Percentiles rank a stretch among this genome's conserved stretches.
phyloP scores from a whole-genome alignment of 164 flowering plant genomes.

The Magnolia kwangsiensis region DNA sequence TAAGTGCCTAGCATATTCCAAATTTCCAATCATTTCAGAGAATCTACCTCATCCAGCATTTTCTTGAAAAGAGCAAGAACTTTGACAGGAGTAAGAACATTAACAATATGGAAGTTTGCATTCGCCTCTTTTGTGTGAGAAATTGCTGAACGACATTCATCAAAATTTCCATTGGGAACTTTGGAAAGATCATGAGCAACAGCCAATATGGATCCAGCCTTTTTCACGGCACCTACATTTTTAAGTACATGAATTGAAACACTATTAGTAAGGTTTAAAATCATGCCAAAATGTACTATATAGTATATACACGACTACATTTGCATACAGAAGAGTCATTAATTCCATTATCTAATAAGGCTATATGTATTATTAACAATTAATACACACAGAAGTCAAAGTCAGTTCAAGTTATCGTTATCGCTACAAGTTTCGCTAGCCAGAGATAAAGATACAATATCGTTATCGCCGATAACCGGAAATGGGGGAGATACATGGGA shows the following conservation, averaged over 20 bases:
- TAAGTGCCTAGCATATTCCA: not conserved
- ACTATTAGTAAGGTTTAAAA: not conserved
- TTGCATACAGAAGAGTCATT: not conserved
- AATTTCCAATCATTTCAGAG: not conserved
- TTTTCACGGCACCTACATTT: conserved; percentile 65
- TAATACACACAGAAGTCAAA: no score
- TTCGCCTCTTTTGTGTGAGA: conserved; percentile 48
- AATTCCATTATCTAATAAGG: no score
- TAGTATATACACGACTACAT: no score
- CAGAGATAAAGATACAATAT: no score
- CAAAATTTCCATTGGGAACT: conserved; percentile 31
- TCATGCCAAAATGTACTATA: no score
- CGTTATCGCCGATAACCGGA: no score
- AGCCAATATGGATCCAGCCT: conserved; percentile 31
- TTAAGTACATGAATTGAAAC: not conserved
- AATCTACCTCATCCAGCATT: conserved; percentile 73
- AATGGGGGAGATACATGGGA: no score
- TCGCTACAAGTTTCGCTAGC: no score
- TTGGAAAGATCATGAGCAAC: conserved; percentile 66
- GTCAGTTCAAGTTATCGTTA: no score
- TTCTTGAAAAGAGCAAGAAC: conserved; percentile 63
- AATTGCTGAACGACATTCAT: conserved; percentile 47
- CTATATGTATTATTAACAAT: no score
- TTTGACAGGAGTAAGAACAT: conserved; percentile 47
- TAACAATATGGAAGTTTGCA: conserved; percentile 27